Conservation (phyloP, 2,329 filamentous ascomycete genomes). For the Corinectria fuckeliana region DNA sequence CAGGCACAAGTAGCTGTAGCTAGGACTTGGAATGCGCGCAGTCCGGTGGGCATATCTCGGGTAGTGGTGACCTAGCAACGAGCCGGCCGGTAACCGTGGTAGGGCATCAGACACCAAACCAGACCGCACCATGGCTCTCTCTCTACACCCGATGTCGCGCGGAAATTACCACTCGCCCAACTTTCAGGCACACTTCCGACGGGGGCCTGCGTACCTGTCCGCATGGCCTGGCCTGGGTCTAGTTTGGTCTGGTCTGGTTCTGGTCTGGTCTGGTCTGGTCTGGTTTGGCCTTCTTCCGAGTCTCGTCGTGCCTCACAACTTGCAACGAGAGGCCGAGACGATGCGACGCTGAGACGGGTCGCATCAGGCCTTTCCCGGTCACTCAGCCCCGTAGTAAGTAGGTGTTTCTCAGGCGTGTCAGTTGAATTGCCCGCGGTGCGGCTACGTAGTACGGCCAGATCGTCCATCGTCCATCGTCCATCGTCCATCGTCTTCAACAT, state of each 20-base stretch:
- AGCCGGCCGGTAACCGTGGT: too few species aligned
- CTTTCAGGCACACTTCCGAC: conserved; percentile 23
- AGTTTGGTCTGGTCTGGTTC: not conserved
- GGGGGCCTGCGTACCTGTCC: conserved; percentile 9
- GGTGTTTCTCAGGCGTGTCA: conserved; percentile 17
- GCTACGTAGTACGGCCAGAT: not conserved
- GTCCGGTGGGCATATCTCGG: conserved; percentile 16
- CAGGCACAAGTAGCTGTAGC: conserved; percentile 25
- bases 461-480: too few species aligned
- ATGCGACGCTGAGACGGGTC: conserved; percentile 1
- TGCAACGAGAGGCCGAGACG: not conserved
- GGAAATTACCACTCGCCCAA: conserved; percentile 22
- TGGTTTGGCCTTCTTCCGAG: too few species aligned
- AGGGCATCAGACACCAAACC: not conserved
- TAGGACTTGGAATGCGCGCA: conserved; percentile 18
- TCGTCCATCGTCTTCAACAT: too few species aligned
- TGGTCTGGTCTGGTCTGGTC: not conserved
- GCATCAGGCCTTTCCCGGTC: conserved; percentile 12
- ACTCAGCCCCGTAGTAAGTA: not conserved
- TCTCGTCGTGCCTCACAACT: conserved; percentile 1
- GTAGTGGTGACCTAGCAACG: conserved; percentile 31
- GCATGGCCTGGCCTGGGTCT: not conserved
- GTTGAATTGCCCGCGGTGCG: conserved; percentile 1
- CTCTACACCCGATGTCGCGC: conserved; percentile 15
- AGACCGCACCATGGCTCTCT: conserved; percentile 3